Conservation (phyloP, 164 flowering plant genomes). For the Macadamia tetraphylla region DNA sequence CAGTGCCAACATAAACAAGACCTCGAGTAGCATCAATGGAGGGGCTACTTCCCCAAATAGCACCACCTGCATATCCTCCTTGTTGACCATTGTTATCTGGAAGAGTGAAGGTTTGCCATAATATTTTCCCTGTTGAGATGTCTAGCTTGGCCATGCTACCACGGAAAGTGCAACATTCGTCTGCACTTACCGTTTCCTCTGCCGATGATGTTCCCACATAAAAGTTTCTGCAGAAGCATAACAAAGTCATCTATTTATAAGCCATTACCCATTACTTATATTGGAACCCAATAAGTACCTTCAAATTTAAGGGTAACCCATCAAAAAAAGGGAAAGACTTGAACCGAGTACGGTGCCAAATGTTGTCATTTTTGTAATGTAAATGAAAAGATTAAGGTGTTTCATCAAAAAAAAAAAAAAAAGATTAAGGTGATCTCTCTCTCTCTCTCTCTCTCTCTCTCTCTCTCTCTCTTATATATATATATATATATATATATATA, state of each 20-base stretch:
- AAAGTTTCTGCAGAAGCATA: conserved; percentile 12
- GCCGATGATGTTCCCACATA: conserved; percentile 32
- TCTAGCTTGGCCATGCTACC: conserved; percentile 36
- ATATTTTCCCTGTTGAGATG: conserved; percentile 20
- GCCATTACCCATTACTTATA: too few species aligned
- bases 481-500: too few species aligned
- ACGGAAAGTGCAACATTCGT: conserved; percentile 33
- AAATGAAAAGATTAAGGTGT: too few species aligned
- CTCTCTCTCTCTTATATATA: too few species aligned
- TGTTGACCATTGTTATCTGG: conserved; percentile 27
- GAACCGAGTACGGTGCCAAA: too few species aligned
- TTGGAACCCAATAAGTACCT: too few species aligned
- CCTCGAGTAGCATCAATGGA: conserved; percentile 7
- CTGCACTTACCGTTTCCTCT: conserved; percentile 20
- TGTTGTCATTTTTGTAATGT: too few species aligned
- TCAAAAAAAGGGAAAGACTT: too few species aligned
- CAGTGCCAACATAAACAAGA: conserved; percentile 32
- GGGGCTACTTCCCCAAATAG: conserved; percentile 26
- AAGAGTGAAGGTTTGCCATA: conserved; percentile 36
- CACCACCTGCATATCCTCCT: conserved; percentile 34
- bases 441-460: too few species aligned
- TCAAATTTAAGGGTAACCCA: too few species aligned
- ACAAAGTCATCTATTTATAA: neutral
- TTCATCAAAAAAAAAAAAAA: too few species aligned
- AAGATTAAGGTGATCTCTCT: too few species aligned